Percentiles rank a stretch among this genome's conserved stretches.
Conservation (phyloP, 768 basidiomycete genomes). For the Termitomyces sp. region DNA sequence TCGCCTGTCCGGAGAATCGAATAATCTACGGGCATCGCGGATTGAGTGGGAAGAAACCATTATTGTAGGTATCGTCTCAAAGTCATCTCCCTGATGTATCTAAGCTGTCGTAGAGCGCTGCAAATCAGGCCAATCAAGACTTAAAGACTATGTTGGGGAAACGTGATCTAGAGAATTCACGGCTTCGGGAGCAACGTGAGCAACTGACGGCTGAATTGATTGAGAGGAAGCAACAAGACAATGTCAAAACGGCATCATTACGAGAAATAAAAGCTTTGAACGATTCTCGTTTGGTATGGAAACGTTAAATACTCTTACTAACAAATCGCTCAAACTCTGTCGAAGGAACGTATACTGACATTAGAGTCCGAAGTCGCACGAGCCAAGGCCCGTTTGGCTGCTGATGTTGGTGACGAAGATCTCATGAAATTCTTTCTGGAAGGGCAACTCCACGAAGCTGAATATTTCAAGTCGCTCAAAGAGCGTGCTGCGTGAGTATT, state of each 20-base stretch:
- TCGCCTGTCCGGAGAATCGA: slow-evolving; percentile 39
- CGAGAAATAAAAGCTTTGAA: slow-evolving; percentile 63
- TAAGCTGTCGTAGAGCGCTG: slow-evolving; percentile 21
- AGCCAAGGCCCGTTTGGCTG: slow-evolving; percentile 73
- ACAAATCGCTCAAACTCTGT: slow-evolving; percentile 3
- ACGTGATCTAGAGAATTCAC: slow-evolving; percentile 59
- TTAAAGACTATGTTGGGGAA: slow-evolving; percentile 53
- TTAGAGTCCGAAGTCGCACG: slow-evolving; percentile 70
- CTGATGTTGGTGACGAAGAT: slow-evolving; percentile 62
- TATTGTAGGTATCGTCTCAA: slow-evolving; percentile 28
- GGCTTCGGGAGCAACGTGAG: slow-evolving; percentile 70
- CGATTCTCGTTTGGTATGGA: slow-evolving; percentile 51
- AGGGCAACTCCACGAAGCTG: slow-evolving; percentile 43
- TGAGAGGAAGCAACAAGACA: slow-evolving; percentile 65
- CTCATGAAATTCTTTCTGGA: slow-evolving; percentile 65
- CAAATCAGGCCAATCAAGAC: slow-evolving; percentile 54
- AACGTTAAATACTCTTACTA: not conserved
- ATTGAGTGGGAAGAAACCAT: slow-evolving; percentile 41
- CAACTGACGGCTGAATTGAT: slow-evolving; percentile 55
- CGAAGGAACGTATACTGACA: slow-evolving; percentile 65
- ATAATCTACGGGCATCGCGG: slow-evolving; percentile 30
- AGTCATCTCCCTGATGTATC: slow-evolving; percentile 2
- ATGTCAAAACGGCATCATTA: slow-evolving; percentile 47
- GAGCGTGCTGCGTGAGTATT: slow-evolving; percentile 46
- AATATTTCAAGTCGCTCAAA: slow-evolving; percentile 50